Percentiles rank a stretch among this genome's conserved stretches.
Evolutionary conservation across 345 rosid species (phyloP).

Genomic region (Durio zibethinus): DNA sequence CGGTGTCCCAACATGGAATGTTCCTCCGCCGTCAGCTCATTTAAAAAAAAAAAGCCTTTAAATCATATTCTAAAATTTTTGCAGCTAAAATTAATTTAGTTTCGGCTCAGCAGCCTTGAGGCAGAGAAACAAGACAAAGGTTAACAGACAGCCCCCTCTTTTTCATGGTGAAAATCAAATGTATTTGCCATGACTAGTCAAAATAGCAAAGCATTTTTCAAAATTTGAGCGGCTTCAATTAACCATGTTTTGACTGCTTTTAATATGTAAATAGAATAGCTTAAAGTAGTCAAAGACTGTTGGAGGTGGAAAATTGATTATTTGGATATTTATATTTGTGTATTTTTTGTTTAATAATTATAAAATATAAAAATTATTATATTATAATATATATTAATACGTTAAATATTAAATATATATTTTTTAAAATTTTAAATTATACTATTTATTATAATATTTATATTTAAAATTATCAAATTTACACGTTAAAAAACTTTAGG

Average conservation of each 20-base stretch:
- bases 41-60: constrained; percentile 8
- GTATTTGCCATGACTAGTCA: neutral
- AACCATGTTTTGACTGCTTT: neutral
- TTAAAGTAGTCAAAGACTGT: neutral
- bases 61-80: neutral
- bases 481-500: neutral
- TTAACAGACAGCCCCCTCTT: neutral
- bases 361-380: too few relatives aligned
- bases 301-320: too few relatives aligned
- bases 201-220: neutral
- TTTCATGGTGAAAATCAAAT: neutral
- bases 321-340: too few relatives aligned
- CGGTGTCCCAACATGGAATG: constrained; percentile 7
- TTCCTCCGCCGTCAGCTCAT: constrained; percentile 35
- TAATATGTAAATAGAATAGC: neutral
- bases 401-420: too few relatives aligned
- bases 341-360: too few relatives aligned
- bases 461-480: too few relatives aligned
- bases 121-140: neutral
- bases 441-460: too few relatives aligned
- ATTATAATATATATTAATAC: too few relatives aligned
- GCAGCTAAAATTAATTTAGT: constrained; percentile 14
- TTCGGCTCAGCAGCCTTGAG: constrained; percentile 26
- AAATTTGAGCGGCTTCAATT: neutral
- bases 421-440: too few relatives aligned